A percentile compares a stretch with the other conserved stretches of the same genome.
phyloP scores from a whole-genome alignment of 768 basidiomycete species.

The Mycena pura region DNA sequence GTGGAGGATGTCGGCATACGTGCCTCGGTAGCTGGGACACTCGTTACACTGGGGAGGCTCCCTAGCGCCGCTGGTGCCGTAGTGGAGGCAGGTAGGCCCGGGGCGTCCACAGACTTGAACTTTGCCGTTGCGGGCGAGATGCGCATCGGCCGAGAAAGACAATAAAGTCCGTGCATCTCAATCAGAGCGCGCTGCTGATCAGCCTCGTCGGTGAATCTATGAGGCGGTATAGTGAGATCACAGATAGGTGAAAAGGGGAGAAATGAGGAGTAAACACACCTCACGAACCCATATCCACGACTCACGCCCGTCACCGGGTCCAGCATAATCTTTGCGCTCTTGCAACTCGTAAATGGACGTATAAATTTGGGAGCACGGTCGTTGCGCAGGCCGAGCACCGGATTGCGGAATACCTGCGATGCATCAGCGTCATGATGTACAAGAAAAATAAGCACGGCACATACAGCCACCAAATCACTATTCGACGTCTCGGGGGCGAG shows the following conservation, averaged over 20 bases:
- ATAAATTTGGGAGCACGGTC: slow-evolving; percentile 91
- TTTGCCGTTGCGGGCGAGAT: slow-evolving; percentile 91
- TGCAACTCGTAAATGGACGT: slow-evolving; percentile 87
- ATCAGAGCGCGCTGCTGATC: slow-evolving; percentile 91
- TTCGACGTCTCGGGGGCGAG: slow-evolving; percentile 93
- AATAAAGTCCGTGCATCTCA: slow-evolving; percentile 92
- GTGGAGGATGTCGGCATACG: neutral
- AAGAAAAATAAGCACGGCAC: neutral
- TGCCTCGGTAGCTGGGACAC: neutral
- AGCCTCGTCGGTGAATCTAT: slow-evolving; percentile 85
- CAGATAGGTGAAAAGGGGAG: slow-evolving; percentile 22
- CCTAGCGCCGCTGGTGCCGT: too few relatives aligned
- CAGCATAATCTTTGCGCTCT: slow-evolving; percentile 95
- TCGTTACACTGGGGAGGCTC: too few relatives aligned
- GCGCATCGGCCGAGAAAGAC: slow-evolving; percentile 89
- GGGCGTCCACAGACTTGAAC: slow-evolving; percentile 76
- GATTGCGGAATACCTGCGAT: slow-evolving; percentile 74
- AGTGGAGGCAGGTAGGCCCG: too few relatives aligned
- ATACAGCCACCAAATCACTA: slow-evolving; percentile 86
- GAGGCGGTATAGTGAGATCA: neutral
- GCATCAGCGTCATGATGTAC: neutral
- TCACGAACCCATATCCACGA: slow-evolving; percentile 91
- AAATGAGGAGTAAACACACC: slow-evolving; percentile 51
- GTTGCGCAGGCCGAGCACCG: slow-evolving; percentile 82
- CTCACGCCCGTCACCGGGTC: slow-evolving; percentile 90